phyloP scores from a whole-genome alignment of 495 filamentous ascomycete species.

The Xylaria scruposa region DNA sequence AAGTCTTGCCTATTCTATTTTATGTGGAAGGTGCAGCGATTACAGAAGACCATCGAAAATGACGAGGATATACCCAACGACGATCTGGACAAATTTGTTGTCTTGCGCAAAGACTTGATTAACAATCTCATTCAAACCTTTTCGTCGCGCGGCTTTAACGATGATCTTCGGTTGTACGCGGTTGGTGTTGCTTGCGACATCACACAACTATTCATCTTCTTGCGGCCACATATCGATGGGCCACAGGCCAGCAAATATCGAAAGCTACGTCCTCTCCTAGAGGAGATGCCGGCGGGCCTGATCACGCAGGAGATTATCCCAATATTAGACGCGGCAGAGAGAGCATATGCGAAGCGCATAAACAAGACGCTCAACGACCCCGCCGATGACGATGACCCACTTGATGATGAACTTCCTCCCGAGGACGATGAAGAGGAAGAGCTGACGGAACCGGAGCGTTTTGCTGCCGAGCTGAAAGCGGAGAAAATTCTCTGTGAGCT shows the following conservation, averaged over 20 bases:
- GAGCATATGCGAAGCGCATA: conserved; percentile 72
- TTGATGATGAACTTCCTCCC: conserved; percentile 59
- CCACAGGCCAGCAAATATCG: conserved; percentile 48
- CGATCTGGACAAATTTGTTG: conserved; percentile 63
- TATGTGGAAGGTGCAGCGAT: conserved; percentile 82
- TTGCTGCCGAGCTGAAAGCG: conserved; percentile 67
- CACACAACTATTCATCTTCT: conserved; percentile 76
- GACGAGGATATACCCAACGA: conserved; percentile 52
- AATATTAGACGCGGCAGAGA: conserved; percentile 77
- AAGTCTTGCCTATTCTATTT: conserved; percentile 84
- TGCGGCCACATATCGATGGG: conserved; percentile 56
- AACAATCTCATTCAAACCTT: conserved; percentile 70
- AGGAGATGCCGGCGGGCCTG: conserved; percentile 64
- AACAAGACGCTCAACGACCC: conserved; percentile 69
- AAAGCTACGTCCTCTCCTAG: conserved; percentile 66
- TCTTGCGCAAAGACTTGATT: conserved; percentile 63
- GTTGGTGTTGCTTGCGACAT: conserved; percentile 79
- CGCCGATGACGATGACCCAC: conserved; percentile 70
- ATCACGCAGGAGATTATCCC: conserved; percentile 67
- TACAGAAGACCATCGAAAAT: conserved; percentile 49
- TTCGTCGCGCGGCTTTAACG: conserved; percentile 65
- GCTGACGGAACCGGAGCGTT: conserved; percentile 58
- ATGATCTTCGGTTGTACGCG: conserved; percentile 78
- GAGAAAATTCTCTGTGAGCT: conserved; percentile 87
- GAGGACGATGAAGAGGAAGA: conserved; percentile 69